Evolutionary conservation across 257 asterid genomes (phyloP).

Genomic region (Ajuga chamaepitys): DNA sequence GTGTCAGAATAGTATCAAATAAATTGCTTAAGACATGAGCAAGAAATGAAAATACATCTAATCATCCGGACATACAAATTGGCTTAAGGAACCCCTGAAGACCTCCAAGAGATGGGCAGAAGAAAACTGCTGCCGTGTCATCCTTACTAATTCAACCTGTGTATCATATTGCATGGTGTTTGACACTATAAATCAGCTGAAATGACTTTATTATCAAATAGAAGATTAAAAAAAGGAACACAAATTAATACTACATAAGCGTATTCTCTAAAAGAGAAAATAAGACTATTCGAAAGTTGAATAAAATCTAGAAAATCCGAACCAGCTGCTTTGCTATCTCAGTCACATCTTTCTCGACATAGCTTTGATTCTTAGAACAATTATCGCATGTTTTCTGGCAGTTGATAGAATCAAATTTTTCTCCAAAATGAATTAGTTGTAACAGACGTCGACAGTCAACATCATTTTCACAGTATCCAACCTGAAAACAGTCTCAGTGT

Average conservation of each 20-base stretch:
- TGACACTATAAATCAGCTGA: not conserved
- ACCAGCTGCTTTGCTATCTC: slow-evolving; percentile 82
- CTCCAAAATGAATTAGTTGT: slow-evolving; percentile 96
- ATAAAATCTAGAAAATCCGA: slow-evolving; percentile 15
- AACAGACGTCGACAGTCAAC: slow-evolving; percentile 94
- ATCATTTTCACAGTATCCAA: slow-evolving; percentile 87
- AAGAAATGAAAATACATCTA: slow-evolving; percentile 2
- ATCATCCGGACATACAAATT: slow-evolving; percentile 62
- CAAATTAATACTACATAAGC: not conserved
- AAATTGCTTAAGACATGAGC: slow-evolving; percentile 16
- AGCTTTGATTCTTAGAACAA: slow-evolving; percentile 65
- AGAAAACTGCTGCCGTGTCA: slow-evolving; percentile 68
- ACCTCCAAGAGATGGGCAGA: slow-evolving; percentile 92
- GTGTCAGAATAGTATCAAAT: slow-evolving; percentile 17
- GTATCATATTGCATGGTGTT: slow-evolving; percentile 12
- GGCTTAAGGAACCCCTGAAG: slow-evolving; percentile 91
- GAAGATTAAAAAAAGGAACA: not conserved
- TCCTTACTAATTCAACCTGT: slow-evolving; percentile 88
- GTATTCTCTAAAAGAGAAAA: slow-evolving; percentile 2
- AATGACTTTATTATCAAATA: not conserved
- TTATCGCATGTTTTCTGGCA: slow-evolving; percentile 93
- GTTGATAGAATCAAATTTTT: slow-evolving; percentile 68
- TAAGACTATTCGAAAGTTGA: not conserved
- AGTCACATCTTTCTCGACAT: slow-evolving; percentile 81
- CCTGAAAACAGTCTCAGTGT: slow-evolving; percentile 45